These are phyloP conservation scores for Euphorbia celastroides DNA, from an alignment of 441 rosid genomes.

Conservation along the genomic window DNA sequence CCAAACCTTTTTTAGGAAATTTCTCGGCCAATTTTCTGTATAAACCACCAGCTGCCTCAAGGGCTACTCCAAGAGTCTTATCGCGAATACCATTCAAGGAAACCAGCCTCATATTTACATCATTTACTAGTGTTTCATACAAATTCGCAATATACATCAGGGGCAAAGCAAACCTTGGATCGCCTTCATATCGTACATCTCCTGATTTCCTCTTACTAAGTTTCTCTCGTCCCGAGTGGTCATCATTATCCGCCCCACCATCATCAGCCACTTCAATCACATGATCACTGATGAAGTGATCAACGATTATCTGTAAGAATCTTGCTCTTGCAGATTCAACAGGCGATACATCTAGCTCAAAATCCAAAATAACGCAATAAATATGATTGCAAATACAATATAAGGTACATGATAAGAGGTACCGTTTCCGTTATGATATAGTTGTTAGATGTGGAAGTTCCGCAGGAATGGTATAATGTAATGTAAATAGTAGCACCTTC, in stretches of 20 bases:
- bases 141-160: slow-evolving; percentile 89
- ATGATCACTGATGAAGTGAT: slow-evolving; percentile 67
- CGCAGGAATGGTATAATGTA: neutral
- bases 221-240: slow-evolving; percentile 46
- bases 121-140: slow-evolving; percentile 74
- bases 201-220: slow-evolving; percentile 66
- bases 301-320: slow-evolving; percentile 71
- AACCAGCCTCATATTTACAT: slow-evolving; percentile 69
- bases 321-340: slow-evolving; percentile 79
- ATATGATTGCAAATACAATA: neutral
- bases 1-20: slow-evolving; percentile 82
- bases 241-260: slow-evolving; percentile 39
- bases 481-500: slow-evolving; percentile 41
- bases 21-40: slow-evolving; percentile 75
- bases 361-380: slow-evolving; percentile 19
- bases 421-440: neutral
- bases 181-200: slow-evolving; percentile 76
- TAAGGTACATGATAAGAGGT: neutral
- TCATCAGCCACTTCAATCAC: slow-evolving; percentile 52
- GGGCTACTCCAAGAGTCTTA: slow-evolving; percentile 82
- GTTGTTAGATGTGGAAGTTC: neutral
- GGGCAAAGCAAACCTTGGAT: slow-evolving; percentile 62
- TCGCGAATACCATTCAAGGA: slow-evolving; percentile 71
- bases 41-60: slow-evolving; percentile 96
- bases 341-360: slow-evolving; percentile 69